Base-by-base conservation (phyloP, 1,284 basidiomycete species). In the Stygiomarasmius scandens region DNA sequence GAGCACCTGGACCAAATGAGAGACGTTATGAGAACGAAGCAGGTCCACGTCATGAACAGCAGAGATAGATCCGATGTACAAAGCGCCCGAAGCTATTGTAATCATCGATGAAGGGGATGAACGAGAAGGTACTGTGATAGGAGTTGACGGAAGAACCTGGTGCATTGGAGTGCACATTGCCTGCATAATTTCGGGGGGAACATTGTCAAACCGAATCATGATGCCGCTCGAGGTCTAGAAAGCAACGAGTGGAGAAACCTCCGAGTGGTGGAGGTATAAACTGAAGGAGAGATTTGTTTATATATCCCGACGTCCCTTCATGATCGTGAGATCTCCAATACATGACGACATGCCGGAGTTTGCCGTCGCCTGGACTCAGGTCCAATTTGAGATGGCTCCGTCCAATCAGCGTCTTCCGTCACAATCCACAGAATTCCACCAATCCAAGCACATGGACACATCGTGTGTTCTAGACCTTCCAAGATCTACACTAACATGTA, bases 121-220 rank as follows among this genome's bases (percentile, higher is more conserved):
- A 57, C 20, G 67, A 58, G 10, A 64, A 51, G 44, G 76, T 71
- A 49, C 29, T 25, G 45, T 23, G 6, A 41, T 16, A 46, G 54
- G 58, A 9, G 44, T n/a, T 9, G 52, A 43, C 3, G 52, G 41
- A 22, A 86, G 72, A 65, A 90, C 82, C 60, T 79, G 79, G 71
- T 90, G 88, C 88, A 90, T 89, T 0, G 89, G 88, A 0, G 88
- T 90, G 74, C 86, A 89, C 83, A 90, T 87, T 16, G 89, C 84
- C 69, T 89, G 84, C 79, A 87, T 84, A 55, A 90, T 86, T 63
- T 89, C 88, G 32, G 81, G 80, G 12, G 87, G 77, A 58, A 90
- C 71, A 58, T 76, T 79, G 67, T 88, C 86, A 77, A 89, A 90
- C 58, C 86, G 80, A 67, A 90, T 89, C 87, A 90, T 90, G 50